Evolutionary conservation across 169 alveolate genomes (phyloP), one percentile per base, ranked within the genome.

Genomic region (Cyclospora cayetanensis): DNA sequence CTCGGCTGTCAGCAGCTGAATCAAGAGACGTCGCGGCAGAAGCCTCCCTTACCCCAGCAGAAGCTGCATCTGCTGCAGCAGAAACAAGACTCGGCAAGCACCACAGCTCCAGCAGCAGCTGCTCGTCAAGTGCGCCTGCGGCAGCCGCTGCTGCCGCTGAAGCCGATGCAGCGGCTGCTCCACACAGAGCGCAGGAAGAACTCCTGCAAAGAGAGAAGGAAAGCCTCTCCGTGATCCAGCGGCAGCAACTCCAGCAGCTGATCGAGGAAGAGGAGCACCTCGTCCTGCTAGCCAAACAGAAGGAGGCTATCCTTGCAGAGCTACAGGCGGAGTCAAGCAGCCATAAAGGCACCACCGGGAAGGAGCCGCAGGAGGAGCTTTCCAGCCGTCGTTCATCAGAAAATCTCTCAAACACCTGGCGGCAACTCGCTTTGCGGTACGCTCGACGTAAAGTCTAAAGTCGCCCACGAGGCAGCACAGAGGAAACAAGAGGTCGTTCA

Each of bases 181-280:
- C 85, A 15, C 3, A 29, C 4, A 41, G 41, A 5, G 52, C 29
- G n/a, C 85, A 74, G 85, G 42, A 43, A 31, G 52, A 74, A 18
- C 29, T 74, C 41, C 29, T 74, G 34, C 85, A 74, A 41, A 37
- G 37, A 63, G 37, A 29, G 65, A 37, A 43, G 65, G 85, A 74
- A 27, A 43, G 85, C 25, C 85, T 74, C 22, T 74, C 85, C 35
- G 34, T n/a, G 35, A 35, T 74, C 42, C 85, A 37, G 63, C 85
- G 42, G 85, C 63, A 74, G 60, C 85, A 74, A 37, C 85, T 74
- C 65, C 85, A 74, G 85, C 85, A 74, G 85, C 85, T 74, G 18
- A 39, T 74, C 7, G 85, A 74, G 25, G 85, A 74, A 27, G 85
- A 74, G 65, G 85, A 74, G 63, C 85, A 74, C 41, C 60, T 74